Conservation (phyloP, 192 early-diverging fungal genomes). For the Coemansia asiatica region DNA sequence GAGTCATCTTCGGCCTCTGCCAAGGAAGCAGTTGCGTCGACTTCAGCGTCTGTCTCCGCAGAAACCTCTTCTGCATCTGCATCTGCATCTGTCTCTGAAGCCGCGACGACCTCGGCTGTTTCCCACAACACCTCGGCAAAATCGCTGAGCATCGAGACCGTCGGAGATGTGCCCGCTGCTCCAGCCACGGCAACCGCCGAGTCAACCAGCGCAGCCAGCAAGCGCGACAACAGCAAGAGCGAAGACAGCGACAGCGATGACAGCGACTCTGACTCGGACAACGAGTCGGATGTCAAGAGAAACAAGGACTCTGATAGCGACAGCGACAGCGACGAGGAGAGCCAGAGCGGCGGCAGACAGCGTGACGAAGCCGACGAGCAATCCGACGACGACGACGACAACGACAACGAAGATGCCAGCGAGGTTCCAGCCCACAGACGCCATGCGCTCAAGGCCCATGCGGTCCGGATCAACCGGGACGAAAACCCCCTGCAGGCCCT, state of each 20-base stretch:
- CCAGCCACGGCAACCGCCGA: neutral
- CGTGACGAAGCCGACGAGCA: slow-evolving; percentile 9
- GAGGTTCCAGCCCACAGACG: slow-evolving; percentile 1
- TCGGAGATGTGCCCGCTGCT: slow-evolving; percentile 4
- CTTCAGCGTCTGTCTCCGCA: slow-evolving; percentile 10
- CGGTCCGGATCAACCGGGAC: neutral
- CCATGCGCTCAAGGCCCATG: neutral
- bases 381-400: slow-evolving; percentile 3
- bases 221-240: slow-evolving; percentile 3
- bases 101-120: neutral
- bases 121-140: slow-evolving; percentile 16
- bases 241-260: slow-evolving; percentile 22
- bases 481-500: slow-evolving; percentile 22
- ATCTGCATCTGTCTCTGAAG: slow-evolving; percentile 7
- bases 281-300: slow-evolving; percentile 13
- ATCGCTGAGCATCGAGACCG: slow-evolving; percentile 43
- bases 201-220: neutral
- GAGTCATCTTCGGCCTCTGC: slow-evolving; percentile 16
- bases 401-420: neutral
- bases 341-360: neutral
- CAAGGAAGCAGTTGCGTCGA: neutral
- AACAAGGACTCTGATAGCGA: slow-evolving; percentile 16
- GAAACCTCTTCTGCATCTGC: slow-evolving; percentile 13
- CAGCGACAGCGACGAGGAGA: slow-evolving; percentile 17
- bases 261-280: slow-evolving; percentile 26